Evolutionary conservation across 208 protist genomes (phyloP).

Genomic region (Acanthamoeba polyphaga): DNA sequence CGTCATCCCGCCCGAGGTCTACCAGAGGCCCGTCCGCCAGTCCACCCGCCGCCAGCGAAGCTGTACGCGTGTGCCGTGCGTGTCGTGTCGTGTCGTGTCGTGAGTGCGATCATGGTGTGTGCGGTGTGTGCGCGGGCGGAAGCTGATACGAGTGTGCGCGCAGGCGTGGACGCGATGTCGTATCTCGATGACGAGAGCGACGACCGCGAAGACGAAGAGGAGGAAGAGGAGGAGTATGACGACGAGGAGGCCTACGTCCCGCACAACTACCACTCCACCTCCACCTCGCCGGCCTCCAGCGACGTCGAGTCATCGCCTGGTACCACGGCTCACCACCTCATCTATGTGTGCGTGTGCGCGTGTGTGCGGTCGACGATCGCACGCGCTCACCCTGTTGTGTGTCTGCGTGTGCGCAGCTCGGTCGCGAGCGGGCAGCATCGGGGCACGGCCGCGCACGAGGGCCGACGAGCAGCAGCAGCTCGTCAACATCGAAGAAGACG

Average conservation of each 20-base stretch:
- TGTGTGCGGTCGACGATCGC: too few relatives aligned
- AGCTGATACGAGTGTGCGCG: too few relatives aligned
- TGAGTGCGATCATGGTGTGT: too few relatives aligned
- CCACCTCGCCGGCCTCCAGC: neutral
- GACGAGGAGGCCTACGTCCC: neutral
- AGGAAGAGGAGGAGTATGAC: neutral
- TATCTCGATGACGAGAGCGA: conserved; percentile 16
- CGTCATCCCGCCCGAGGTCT: neutral
- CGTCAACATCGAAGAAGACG: conserved; percentile 6
- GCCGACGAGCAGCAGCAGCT: neutral
- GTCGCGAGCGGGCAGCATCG: neutral
- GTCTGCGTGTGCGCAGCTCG: neutral
- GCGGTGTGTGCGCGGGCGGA: too few relatives aligned
- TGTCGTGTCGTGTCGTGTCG: neutral
- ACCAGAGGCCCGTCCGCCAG: conserved; percentile 12
- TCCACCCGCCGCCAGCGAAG: conserved; percentile 3
- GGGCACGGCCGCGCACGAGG: neutral
- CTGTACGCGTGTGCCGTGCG: neutral
- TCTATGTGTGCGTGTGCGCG: too few relatives aligned
- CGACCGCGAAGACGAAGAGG: neutral
- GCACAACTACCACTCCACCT: conserved; percentile 8
- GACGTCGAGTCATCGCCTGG: neutral
- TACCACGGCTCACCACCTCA: neutral
- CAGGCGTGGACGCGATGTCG: conserved; percentile 1
- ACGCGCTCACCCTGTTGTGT: too few relatives aligned